These are phyloP conservation scores for Aspergillus aculeatinus DNA, from an alignment of 2,329 filamentous ascomycete species.

Conservation along the genomic window DNA sequence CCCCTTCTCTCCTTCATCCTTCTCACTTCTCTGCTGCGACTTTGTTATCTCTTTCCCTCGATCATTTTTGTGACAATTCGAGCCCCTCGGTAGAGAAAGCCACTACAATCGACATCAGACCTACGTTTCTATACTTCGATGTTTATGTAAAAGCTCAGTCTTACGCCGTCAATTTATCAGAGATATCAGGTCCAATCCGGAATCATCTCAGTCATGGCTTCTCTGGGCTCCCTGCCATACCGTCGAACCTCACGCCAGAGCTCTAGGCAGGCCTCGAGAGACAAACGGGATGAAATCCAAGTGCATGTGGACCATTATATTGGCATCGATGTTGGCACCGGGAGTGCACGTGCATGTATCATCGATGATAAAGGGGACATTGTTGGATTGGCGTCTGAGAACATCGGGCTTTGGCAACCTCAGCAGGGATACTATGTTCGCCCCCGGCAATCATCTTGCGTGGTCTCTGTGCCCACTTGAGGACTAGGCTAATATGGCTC, in stretches of 20 bases:
- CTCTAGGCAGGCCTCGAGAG: slow-evolving; percentile 41
- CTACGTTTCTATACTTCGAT: too few relatives aligned
- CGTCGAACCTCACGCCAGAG: slow-evolving; percentile 32
- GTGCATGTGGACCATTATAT: slow-evolving; percentile 64
- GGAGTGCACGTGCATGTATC: slow-evolving; percentile 91
- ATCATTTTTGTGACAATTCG: too few relatives aligned
- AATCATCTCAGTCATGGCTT: slow-evolving; percentile 27
- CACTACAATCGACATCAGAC: too few relatives aligned
- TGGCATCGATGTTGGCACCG: slow-evolving; percentile 94
- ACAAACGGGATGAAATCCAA: slow-evolving; percentile 57
- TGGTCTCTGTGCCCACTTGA: not conserved
- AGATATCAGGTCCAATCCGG: not conserved
- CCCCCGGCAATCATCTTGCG: not conserved
- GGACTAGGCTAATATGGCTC: not conserved
- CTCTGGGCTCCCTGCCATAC: slow-evolving; percentile 27
- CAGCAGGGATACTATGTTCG: slow-evolving; percentile 71
- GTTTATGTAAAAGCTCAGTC: too few relatives aligned
- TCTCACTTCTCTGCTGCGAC: too few relatives aligned
- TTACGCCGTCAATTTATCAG: too few relatives aligned
- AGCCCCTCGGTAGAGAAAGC: too few relatives aligned
- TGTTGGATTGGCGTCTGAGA: slow-evolving; percentile 66
- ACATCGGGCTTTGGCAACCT: slow-evolving; percentile 79
- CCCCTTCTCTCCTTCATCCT: too few relatives aligned
- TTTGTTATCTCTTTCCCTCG: too few relatives aligned
- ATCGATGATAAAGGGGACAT: slow-evolving; percentile 92